Evolutionary conservation across 176 grass and related monocot species (phyloP), one percentile per base, ranked within the genome.

Genomic region (Microstegium vimineum): DNA sequence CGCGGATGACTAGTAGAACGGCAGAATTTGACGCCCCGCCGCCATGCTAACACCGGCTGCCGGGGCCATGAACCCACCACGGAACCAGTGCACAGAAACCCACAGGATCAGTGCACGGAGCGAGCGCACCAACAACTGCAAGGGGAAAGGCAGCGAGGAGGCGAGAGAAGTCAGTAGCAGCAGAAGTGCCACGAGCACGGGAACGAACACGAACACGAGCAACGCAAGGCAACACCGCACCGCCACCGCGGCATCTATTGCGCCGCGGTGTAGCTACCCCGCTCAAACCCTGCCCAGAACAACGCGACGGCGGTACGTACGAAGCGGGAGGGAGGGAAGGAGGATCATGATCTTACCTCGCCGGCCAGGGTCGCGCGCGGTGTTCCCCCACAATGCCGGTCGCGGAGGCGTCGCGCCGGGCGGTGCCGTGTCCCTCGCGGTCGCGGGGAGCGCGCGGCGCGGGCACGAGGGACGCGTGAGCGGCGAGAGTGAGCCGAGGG

Each of bases 401-500:
- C 20, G 35, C 56, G 8, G 26, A 6, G 49, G 45, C 43, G 13
- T 12, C 43, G 45, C 15, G 45, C 18, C 52, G 68, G 68, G 38
- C 30, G 13, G 40, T 47, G 82, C 33, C 52, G 76, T 70, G 76
- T 70, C 84, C 41, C 71, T n/a, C n/a, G n/a, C n/a, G n/a, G n/a
- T n/a, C 28, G 26, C 71, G 17, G 52, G 9, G 70, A 2, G 10
- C 16, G 36, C 33, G 38, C n/a, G 42, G 27, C 75, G 60, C 37
- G 49, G 38, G 87, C 82, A 81, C 77, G 77, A 71, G 77, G 73
- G 64, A 63, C 82, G 72, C 82, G 87, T 89, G 83, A 80, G 32
- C 14, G 65, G 27, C 42, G 47, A 38, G 66, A 5, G 18, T n/a
- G n/a, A 41, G 30, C 13, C 25, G 59, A 62, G 30, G 11, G 40